Percentiles rank a stretch among this genome's conserved stretches.
These are phyloP conservation scores for Fusarium sp. DNA, from an alignment of 2,329 filamentous ascomycete species.

Conservation along the genomic window DNA sequence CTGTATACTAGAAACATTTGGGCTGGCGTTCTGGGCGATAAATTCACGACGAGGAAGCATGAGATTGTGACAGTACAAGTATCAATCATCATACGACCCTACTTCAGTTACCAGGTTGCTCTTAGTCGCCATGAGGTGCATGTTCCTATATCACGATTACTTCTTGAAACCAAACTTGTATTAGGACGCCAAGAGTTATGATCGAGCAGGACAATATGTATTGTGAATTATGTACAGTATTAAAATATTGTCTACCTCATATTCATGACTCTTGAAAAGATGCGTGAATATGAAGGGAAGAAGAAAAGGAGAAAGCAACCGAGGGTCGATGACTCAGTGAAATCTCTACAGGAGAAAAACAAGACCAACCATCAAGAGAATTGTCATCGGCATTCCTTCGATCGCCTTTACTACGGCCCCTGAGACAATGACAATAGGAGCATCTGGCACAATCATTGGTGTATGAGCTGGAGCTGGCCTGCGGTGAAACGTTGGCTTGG, in stretches of 20 bases:
- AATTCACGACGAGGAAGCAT: constrained; percentile 5
- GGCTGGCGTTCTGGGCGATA: constrained; percentile 23
- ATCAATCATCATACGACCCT: constrained; percentile 4
- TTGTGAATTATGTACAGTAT: neutral
- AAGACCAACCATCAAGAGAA: neutral
- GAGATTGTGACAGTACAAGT: constrained; percentile 9
- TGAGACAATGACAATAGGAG: neutral
- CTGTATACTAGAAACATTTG: constrained; percentile 21
- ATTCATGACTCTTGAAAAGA: neutral
- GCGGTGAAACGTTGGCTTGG: neutral
- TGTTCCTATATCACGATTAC: neutral
- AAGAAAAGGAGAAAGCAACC: neutral
- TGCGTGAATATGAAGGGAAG: neutral
- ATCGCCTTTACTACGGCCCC: neutral
- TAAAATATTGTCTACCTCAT: neutral
- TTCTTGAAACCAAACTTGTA: neutral
- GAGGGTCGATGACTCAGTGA: neutral
- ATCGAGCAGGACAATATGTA: neutral
- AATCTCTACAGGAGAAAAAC: neutral
- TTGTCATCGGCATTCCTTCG: neutral
- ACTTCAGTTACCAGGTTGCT: neutral
- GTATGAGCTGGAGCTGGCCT: neutral
- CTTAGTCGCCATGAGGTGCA: neutral
- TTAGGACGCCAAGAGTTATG: neutral
- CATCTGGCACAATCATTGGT: neutral